phyloP scores from a whole-genome alignment of 345 rosid genomes.

The Salix brachista region DNA sequence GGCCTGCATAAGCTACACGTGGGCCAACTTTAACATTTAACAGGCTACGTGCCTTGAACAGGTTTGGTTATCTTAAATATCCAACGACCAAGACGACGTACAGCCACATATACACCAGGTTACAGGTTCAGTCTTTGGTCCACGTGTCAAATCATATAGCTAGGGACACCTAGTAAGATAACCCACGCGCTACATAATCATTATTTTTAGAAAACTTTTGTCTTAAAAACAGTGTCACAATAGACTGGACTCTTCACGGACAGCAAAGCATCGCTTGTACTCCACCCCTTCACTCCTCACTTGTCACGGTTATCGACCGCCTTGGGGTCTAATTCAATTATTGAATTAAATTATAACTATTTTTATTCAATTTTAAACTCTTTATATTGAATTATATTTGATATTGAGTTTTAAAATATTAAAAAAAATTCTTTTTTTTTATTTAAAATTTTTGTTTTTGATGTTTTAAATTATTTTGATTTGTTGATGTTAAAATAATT shows the following conservation, averaged over 20 bases:
- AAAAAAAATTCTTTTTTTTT: too few species aligned
- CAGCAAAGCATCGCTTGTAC: neutral
- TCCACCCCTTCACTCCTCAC: neutral
- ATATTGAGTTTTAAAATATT: too few species aligned
- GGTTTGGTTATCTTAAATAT: neutral
- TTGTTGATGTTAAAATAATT: too few species aligned
- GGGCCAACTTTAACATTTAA: slow-evolving; percentile 27
- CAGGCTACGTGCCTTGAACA: slow-evolving; percentile 28
- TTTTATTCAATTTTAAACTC: too few species aligned
- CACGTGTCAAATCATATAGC: slow-evolving; percentile 24
- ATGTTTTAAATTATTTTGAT: too few species aligned
- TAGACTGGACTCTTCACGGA: neutral
- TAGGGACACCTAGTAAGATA: neutral
- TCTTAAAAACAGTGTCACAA: neutral
- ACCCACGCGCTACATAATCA: slow-evolving; percentile 5
- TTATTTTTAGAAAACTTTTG: slow-evolving; percentile 1
- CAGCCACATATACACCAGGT: neutral
- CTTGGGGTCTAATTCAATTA: too few species aligned
- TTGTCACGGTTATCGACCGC: too few species aligned
- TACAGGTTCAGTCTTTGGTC: slow-evolving; percentile 20
- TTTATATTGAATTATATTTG: too few species aligned
- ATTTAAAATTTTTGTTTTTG: too few species aligned
- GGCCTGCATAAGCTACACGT: slow-evolving; percentile 27
- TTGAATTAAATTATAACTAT: too few species aligned
- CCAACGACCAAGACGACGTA: neutral